phyloP scores from a whole-genome alignment of 371 early-diverging fungal genomes.

The Rhizopus stolonifer region DNA sequence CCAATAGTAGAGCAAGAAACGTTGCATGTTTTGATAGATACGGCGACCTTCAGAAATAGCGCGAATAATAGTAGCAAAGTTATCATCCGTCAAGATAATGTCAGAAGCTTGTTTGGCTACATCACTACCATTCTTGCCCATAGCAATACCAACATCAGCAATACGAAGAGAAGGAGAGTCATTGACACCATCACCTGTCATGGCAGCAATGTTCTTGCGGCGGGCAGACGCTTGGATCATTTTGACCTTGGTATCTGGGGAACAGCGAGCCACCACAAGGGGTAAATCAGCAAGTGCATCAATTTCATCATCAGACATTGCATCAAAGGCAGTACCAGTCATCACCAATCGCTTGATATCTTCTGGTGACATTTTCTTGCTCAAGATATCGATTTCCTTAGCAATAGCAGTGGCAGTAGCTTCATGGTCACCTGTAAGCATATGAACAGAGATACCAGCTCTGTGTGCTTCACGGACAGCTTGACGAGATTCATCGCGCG shows the following conservation, averaged over 20 bases:
- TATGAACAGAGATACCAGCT: conserved; percentile 91
- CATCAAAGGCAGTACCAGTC: conserved; percentile 83
- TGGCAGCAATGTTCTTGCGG: conserved; percentile 65
- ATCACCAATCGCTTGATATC: conserved; percentile 65
- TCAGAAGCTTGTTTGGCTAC: conserved; percentile 91
- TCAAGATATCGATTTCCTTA: conserved; percentile 83
- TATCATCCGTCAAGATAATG: conserved; percentile 85
- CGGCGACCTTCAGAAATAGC: conserved; percentile 85
- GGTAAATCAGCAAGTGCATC: conserved; percentile 78
- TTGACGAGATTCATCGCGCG: conserved; percentile 68
- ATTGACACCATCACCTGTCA: conserved; percentile 93
- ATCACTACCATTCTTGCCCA: conserved; percentile 92
- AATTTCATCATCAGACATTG: conserved; percentile 78
- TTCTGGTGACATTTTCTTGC: conserved; percentile 33
- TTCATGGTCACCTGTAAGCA: conserved; percentile 95
- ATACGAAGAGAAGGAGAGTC: conserved; percentile 90
- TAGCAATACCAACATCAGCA: conserved; percentile 90
- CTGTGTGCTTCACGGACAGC: conserved; percentile 82
- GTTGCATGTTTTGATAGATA: conserved; percentile 91
- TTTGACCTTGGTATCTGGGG: conserved; percentile 96
- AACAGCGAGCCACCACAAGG: conserved; percentile 89
- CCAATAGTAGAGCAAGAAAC: conserved; percentile 86
- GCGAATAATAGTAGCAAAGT: conserved; percentile 83
- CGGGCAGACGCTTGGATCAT: conserved; percentile 92
- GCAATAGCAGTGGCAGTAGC: conserved; percentile 91